phyloP scores from a whole-genome alignment of 768 basidiomycete species.

The Serendipita sp. region DNA sequence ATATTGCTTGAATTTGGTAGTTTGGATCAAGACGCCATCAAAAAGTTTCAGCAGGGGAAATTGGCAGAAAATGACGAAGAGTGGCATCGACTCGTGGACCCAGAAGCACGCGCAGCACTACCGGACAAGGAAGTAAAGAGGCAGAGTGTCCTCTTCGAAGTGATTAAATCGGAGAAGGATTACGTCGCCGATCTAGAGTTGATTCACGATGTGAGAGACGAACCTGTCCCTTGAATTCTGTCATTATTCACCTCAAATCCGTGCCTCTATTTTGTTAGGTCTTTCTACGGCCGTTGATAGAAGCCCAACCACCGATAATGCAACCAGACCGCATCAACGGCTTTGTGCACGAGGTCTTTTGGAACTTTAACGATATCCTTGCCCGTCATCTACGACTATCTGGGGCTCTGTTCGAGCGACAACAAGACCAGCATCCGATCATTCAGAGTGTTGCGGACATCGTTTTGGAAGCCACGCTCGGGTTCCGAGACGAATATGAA shows the following conservation, averaged over 20 bases:
- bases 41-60: conserved; percentile 50
- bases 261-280: too few species aligned
- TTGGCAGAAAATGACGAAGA: conserved; percentile 56
- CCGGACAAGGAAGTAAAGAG: conserved; percentile 66
- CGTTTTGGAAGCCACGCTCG: conserved; percentile 41
- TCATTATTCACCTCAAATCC: too few species aligned
- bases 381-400: conserved; percentile 55
- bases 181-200: conserved; percentile 71
- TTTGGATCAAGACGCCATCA: conserved; percentile 19
- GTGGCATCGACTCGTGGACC: conserved; percentile 69
- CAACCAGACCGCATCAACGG: conserved; percentile 33
- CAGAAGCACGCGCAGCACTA: conserved; percentile 52
- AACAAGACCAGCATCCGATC: conserved; percentile 72
- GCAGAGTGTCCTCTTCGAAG: conserved; percentile 77
- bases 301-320: conserved; percentile 51
- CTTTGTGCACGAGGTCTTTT: conserved; percentile 74
- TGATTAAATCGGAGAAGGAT: conserved; percentile 78
- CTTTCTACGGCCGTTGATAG: conserved; percentile 51
- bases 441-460: conserved; percentile 75
- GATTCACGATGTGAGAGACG: conserved; percentile 41
- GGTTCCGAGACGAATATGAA: conserved; percentile 55
- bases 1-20: too few species aligned
- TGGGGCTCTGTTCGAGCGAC: conserved; percentile 56
- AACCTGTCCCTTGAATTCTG: too few species aligned
- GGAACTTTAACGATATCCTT: conserved; percentile 57